phyloP scores from a whole-genome alignment of 164 flowering plant genomes.

The Sedum album region DNA sequence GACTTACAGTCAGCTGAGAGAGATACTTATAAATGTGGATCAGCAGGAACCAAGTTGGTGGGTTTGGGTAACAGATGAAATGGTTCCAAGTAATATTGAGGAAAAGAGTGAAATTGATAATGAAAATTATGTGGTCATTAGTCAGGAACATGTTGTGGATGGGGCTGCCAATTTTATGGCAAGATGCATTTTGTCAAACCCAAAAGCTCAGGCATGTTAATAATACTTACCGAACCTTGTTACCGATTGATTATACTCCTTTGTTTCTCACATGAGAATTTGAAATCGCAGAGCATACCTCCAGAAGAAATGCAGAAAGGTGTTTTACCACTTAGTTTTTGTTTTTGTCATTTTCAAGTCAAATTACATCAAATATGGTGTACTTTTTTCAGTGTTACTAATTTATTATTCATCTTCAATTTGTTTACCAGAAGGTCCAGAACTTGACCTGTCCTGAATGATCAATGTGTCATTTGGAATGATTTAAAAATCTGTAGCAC shows the following conservation, averaged over 20 bases:
- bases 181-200: slow-evolving; percentile 73
- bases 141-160: slow-evolving; percentile 83
- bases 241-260: not conserved
- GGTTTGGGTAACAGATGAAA: slow-evolving; percentile 94
- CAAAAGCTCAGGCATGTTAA: slow-evolving; percentile 55
- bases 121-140: slow-evolving; percentile 65
- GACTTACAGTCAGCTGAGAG: slow-evolving; percentile 63
- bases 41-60: slow-evolving; percentile 76
- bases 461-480: too few relatives aligned
- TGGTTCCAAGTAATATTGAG: slow-evolving; percentile 48
- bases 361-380: not conserved
- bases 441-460: too few relatives aligned
- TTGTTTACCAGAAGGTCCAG: too few relatives aligned
- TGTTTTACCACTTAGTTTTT: too few relatives aligned
- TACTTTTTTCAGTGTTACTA: not conserved
- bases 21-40: slow-evolving; percentile 48
- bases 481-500: too few relatives aligned
- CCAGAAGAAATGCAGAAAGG: slow-evolving; percentile 78
- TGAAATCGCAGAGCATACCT: slow-evolving; percentile 53
- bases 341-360: not conserved
- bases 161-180: slow-evolving; percentile 93
- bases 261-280: not conserved
- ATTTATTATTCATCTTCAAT: not conserved
- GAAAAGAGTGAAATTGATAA: slow-evolving; percentile 81
- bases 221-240: not conserved